Evolutionary conservation across 2,329 filamentous ascomycete genomes (phyloP), one percentile per base, ranked within the genome.

Genomic region (Blastomyces emzantsi): DNA sequence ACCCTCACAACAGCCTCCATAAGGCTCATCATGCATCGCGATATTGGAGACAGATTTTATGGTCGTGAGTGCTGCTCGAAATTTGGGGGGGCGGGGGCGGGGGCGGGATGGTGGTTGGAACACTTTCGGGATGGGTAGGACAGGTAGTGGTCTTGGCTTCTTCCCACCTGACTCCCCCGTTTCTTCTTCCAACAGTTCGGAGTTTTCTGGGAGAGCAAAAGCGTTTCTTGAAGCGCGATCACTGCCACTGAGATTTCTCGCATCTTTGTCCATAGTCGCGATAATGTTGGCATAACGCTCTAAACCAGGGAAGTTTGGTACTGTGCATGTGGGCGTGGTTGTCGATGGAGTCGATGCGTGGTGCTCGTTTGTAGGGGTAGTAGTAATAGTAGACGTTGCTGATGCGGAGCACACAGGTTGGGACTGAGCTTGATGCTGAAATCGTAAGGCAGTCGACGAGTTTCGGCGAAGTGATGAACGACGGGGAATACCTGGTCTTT

Each of bases 41-140:
- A 60, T 60, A 39, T 60, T 60, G n/a, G 57, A 60, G 22, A 47
- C 41, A 47, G 57, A 60, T 33, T 47, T 9, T 41, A 60, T 60
- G 15, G 57, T 60, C 2, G 57, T 19, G 36, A 60, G 57, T 60
- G 57, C 57, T 45, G 15, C 57, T 41, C 57, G 25, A 22, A 60
- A 60, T 60, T 60, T 60, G 11, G 41, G 57, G 4, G 57, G 41
- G 25, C 57, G 57, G 4, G 57, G 41, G 25, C 57, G 57, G 15
- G 57, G 22, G 9, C 22, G n/a, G 28, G 57, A 45, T n/a, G 17
- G 25, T 1, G n/a, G 41, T 33, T 60, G 39, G 5, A 15, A 25
- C 39, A 47, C 9, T 22, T 30, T 25, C 4, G 39, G 41, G 33
- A 60, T 22, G 1, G 57, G 57, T 19, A 45, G 57, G 15, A 45